Evolutionary conservation across 352 stramenopile species (phyloP).

Genomic region (Pilasporangium apinafurcum): DNA sequence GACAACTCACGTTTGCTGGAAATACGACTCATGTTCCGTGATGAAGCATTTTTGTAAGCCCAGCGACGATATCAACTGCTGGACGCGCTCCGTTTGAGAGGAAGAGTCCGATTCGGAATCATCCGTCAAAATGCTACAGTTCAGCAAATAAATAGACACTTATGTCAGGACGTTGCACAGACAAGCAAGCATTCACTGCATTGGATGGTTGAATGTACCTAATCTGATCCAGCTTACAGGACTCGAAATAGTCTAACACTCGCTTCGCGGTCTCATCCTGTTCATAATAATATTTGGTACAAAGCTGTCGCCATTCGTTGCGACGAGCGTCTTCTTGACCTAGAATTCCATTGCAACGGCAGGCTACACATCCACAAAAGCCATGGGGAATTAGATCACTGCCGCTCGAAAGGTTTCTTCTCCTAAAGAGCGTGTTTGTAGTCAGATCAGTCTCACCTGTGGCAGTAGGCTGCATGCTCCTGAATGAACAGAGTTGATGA

Average conservation of each 20-base stretch:
- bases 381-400: too few relatives aligned
- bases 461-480: too few relatives aligned
- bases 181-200: neutral
- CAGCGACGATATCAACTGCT: conserved; percentile 20
- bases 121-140: conserved; percentile 16
- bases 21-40: conserved; percentile 25
- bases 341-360: too few relatives aligned
- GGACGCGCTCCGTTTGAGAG: too few relatives aligned
- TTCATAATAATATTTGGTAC: conserved; percentile 56
- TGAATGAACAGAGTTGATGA: too few relatives aligned
- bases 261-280: conserved; percentile 49
- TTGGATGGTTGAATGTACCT: conserved; percentile 33
- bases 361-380: neutral
- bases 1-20: conserved; percentile 29
- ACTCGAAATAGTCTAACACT: conserved; percentile 66
- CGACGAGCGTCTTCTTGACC: conserved; percentile 21
- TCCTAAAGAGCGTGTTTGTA: too few relatives aligned
- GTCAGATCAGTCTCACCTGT: too few relatives aligned
- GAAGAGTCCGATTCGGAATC: too few relatives aligned
- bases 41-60: conserved; percentile 35
- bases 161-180: neutral
- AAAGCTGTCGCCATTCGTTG: conserved; percentile 49
- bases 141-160: neutral
- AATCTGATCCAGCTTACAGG: conserved; percentile 54
- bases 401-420: too few relatives aligned